Percentiles rank a stretch among this genome's conserved stretches.
Evolutionary conservation across 768 basidiomycete genomes (phyloP).

Genomic region (Lentinus brumalis): DNA sequence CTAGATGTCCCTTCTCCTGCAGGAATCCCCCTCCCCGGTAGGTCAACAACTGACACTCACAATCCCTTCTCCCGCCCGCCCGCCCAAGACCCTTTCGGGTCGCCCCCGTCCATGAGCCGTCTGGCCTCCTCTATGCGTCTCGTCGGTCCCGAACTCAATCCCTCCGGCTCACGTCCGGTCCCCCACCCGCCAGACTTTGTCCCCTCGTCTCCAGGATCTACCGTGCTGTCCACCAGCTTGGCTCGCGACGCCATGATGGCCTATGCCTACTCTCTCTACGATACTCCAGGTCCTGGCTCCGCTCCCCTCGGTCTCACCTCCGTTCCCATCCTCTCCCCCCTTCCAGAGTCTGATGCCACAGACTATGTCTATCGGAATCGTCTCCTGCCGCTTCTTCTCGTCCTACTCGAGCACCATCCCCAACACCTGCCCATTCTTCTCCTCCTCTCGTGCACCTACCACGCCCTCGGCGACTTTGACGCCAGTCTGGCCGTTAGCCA

Average conservation of each 20-base stretch:
- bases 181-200: not conserved
- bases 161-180: not conserved
- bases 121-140: conserved; percentile 6
- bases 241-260: conserved; percentile 37
- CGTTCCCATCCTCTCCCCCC: conserved; percentile 13
- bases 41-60: not conserved
- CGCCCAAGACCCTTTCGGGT: not conserved
- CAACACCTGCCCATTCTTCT: conserved; percentile 37
- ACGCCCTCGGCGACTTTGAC: conserved; percentile 36
- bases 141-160: not conserved
- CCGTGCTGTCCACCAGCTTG: conserved; percentile 25
- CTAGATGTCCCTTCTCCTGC: conserved; percentile 6
- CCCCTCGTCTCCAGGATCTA: not conserved
- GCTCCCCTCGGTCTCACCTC: conserved; percentile 17
- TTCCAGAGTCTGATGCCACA: conserved; percentile 13
- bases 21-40: not conserved
- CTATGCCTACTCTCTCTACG: conserved; percentile 37
- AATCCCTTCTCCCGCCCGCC: not conserved
- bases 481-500: conserved; percentile 32
- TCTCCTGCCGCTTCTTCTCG: conserved; percentile 36
- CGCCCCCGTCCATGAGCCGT: not conserved
- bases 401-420: conserved; percentile 35
- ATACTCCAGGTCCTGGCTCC: conserved; percentile 12
- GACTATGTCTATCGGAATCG: conserved; percentile 26
- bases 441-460: conserved; percentile 39